Percentiles rank a stretch among this genome's conserved stretches.
Evolutionary conservation across 2,329 filamentous ascomycete genomes (phyloP).

Genomic region (Paecilomyces fulvus): DNA sequence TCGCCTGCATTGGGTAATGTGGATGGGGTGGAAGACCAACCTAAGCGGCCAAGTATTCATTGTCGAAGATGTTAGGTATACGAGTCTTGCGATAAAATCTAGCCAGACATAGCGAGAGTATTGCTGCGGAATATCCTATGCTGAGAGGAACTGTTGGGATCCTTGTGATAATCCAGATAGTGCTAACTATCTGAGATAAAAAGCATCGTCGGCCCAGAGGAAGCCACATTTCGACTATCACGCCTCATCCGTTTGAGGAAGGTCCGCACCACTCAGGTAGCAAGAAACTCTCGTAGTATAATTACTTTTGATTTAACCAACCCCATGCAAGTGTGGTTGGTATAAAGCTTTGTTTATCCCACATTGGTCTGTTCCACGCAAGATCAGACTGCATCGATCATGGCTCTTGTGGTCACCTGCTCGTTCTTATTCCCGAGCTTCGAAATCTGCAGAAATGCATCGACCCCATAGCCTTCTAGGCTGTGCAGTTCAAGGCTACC

Average conservation of each 20-base stretch:
- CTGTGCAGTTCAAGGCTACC: slow-evolving; percentile 85
- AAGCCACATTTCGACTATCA: background rate
- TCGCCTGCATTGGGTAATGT: background rate
- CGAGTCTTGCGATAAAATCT: background rate
- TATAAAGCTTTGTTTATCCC: background rate
- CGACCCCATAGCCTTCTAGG: slow-evolving; percentile 89
- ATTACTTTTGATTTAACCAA: background rate
- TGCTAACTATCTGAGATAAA: background rate
- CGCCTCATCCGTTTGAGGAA: background rate
- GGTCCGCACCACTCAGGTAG: background rate
- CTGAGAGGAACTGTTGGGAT: background rate
- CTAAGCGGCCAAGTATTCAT: background rate
- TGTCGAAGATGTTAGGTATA: background rate
- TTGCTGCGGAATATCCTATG: background rate
- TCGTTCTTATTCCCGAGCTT: slow-evolving; percentile 98
- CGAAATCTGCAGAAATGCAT: slow-evolving; percentile 92
- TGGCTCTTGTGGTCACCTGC: slow-evolving; percentile 69
- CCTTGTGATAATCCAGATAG: background rate
- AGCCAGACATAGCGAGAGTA: slow-evolving; percentile 1
- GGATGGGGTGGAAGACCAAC: background rate
- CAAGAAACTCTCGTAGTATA: background rate
- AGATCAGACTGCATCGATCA: slow-evolving; percentile 63
- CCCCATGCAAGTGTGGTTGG: background rate
- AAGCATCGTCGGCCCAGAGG: background rate
- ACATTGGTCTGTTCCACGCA: background rate